Evolutionary conservation across 208 protist genomes (phyloP).

Genomic region (Trypanosomatidae sp.): DNA sequence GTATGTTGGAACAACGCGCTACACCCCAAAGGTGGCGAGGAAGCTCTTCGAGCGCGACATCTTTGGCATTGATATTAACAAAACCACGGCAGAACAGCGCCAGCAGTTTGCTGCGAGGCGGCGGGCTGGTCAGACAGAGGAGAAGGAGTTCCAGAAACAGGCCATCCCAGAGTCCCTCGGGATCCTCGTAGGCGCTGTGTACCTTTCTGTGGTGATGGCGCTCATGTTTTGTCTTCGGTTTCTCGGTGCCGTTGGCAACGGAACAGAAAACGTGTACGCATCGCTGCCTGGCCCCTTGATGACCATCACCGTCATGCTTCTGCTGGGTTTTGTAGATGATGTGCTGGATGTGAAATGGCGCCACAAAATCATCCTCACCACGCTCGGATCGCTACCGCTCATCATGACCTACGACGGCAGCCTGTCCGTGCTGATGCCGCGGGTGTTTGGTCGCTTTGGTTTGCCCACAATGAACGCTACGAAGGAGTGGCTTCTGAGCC

Average conservation of each 20-base stretch:
- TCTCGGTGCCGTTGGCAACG: slow-evolving; percentile 25
- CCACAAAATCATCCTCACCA: slow-evolving; percentile 98
- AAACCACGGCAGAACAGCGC: slow-evolving; percentile 76
- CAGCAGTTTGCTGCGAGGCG: slow-evolving; percentile 47
- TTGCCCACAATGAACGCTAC: slow-evolving; percentile 19
- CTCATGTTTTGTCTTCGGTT: slow-evolving; percentile 34
- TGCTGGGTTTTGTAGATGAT: slow-evolving; percentile 99
- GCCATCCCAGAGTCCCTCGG: slow-evolving; percentile 78
- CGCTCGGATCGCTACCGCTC: slow-evolving; percentile 95
- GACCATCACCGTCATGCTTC: slow-evolving; percentile 97
- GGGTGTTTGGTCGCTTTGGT: slow-evolving; percentile 28
- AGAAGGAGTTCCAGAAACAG: slow-evolving; percentile 36
- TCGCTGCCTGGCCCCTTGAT: slow-evolving; percentile 84
- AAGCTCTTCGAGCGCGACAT: slow-evolving; percentile 84
- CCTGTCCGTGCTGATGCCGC: slow-evolving; percentile 88
- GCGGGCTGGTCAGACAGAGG: slow-evolving; percentile 19
- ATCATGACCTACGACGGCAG: slow-evolving; percentile 93
- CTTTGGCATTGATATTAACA: slow-evolving; percentile 96
- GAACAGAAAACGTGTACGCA: slow-evolving; percentile 39
- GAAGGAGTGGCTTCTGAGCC: slow-evolving; percentile 13
- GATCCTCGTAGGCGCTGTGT: slow-evolving; percentile 75
- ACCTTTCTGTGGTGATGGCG: slow-evolving; percentile 69
- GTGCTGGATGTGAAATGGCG: slow-evolving; percentile 98
- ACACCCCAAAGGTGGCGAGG: slow-evolving; percentile 55
- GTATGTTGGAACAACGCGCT: slow-evolving; percentile 59